A percentile compares a stretch with the other conserved stretches of the same genome.
These are phyloP conservation scores for Amoebophrya sp. DNA, from an alignment of 169 alveolate species.

Conservation along the genomic window DNA sequence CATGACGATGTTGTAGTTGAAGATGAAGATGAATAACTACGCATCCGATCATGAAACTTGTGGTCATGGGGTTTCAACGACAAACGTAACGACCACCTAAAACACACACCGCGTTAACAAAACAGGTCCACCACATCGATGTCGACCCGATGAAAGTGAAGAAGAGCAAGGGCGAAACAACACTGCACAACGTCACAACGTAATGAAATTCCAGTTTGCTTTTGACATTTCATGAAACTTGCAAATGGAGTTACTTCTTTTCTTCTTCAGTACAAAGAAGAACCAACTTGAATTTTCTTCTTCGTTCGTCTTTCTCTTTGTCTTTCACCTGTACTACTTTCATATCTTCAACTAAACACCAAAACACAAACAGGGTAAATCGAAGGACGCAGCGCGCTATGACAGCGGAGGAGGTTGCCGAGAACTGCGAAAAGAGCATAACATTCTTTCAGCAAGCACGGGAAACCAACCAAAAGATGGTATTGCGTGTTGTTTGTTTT, in stretches of 20 bases:
- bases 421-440: constrained; percentile 20
- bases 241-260: no score
- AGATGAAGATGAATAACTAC: no score
- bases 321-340: no score
- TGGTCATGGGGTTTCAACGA: no score
- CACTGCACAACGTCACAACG: constrained; percentile 25
- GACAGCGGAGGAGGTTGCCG: constrained; percentile 7
- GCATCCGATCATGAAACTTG: neutral
- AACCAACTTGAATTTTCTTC: neutral
- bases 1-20: no score
- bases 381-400: neutral
- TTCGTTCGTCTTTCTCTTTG: no score
- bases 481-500: no score
- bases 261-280: neutral
- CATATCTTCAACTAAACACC: no score
- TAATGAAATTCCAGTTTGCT: neutral
- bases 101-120: neutral
- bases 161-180: neutral
- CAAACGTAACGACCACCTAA: no score
- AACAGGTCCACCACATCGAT: constrained; percentile 1
- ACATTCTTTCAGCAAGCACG: neutral
- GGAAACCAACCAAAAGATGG: neutral
- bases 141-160: constrained; percentile 20
- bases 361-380: neutral
- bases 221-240: no score